phyloP scores from a whole-genome alignment of 768 basidiomycete genomes.

The Xanthoconium purpureum region DNA sequence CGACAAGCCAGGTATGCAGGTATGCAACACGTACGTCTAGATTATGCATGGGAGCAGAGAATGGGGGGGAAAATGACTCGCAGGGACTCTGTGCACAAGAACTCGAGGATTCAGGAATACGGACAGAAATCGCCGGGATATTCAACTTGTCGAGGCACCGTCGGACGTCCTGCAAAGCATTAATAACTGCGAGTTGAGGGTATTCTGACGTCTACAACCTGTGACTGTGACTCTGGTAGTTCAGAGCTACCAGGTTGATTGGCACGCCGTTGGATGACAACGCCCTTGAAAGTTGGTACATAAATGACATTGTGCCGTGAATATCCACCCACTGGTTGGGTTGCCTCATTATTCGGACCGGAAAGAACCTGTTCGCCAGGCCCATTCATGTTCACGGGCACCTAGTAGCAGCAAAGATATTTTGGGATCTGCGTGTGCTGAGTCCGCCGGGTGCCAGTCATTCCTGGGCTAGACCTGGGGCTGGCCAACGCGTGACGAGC shows the following conservation, averaged over 20 bases:
- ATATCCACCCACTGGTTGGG: constrained; percentile 2
- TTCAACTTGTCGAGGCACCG: constrained; percentile 3
- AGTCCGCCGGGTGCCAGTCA: background rate
- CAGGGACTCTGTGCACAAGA: constrained; percentile 5
- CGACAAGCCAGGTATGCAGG: background rate
- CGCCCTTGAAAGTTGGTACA: constrained; percentile 10
- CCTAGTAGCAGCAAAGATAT: background rate
- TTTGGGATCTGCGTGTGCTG: background rate
- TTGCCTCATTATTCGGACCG: background rate
- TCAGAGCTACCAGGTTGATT: background rate
- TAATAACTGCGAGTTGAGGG: background rate
- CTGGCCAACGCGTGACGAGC: background rate
- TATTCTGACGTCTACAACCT: background rate
- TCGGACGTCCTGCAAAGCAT: constrained; percentile 11
- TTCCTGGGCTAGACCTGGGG: background rate
- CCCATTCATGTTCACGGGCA: background rate
- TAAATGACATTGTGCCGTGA: background rate
- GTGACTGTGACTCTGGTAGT: constrained; percentile 1
- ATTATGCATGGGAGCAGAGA: constrained; percentile 8
- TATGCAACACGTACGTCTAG: constrained; percentile 5
- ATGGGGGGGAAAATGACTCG: constrained; percentile 8
- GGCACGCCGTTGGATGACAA: background rate
- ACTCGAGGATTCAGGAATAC: background rate
- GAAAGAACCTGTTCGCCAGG: background rate
- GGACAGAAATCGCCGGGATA: constrained; percentile 10